Evolutionary conservation across 1,139 yeast species (phyloP), one percentile per base, ranked within the genome.

Genomic region (Kodamaea derodonti): DNA sequence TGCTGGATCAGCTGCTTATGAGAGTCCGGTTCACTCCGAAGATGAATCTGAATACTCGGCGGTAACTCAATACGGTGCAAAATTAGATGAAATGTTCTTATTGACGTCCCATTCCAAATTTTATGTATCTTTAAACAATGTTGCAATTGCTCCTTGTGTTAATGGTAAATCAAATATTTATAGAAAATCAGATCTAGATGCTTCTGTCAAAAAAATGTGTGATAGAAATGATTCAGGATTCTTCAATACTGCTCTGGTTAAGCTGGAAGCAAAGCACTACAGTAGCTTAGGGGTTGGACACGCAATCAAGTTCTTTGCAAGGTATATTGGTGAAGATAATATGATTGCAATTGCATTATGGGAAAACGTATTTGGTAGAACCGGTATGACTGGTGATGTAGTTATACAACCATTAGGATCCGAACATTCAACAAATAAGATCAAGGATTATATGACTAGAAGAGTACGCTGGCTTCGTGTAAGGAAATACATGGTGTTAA

Each of bases 161-260:
- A 87, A 84, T 66, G 96, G 96, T n/a, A 87, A 88, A 55, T 84
- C 95, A 15, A 87, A 87, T 53, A 51, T 87, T 32, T 87, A 84
- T 55, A 66, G 94, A 14, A 69, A 78, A 31, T 75, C 86, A 1
- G 86, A 78, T 37, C 58, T 87, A 27, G 94, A 85, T 54, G 47
- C 45, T 15, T 80, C 94, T 0, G 87, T 82, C n/a, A 18, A 11
- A 15, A 36, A 31, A 25, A 38, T 38, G 15, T 33, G 35, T 29
- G 38, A 30, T 13, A 32, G 30, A 17, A 35, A 29, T 13, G 32
- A 42, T 9, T 54, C 60, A 17, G 41, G 47, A 5, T 68, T 67
- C 45, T 69, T 69, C 49, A 36, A 49, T 29, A 66, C 62, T 18
- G 39, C 43, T 1, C 42, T 50, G 8, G 67, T 67, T 11, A 52